Conservation (phyloP, 106 monocot species). For the Xerophyta viscosa region DNA sequence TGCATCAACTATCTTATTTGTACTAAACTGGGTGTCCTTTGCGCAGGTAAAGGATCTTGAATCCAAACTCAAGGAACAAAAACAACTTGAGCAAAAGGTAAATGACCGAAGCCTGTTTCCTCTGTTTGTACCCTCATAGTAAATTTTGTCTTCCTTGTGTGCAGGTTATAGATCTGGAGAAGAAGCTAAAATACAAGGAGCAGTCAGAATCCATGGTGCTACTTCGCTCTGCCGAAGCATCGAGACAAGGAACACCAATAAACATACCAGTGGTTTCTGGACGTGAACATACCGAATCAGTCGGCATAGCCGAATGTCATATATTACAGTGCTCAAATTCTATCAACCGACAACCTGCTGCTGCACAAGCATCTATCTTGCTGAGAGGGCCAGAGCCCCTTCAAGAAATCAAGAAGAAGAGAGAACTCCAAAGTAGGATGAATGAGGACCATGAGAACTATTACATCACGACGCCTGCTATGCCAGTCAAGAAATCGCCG, state of each 20-base stretch:
- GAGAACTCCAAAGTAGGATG: conserved; percentile 18
- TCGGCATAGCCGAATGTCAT: conserved; percentile 22
- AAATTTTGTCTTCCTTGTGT: too few relatives aligned
- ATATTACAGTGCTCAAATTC: conserved; percentile 46
- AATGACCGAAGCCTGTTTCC: background rate
- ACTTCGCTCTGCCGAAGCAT: conserved; percentile 8
- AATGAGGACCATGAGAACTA: conserved; percentile 33
- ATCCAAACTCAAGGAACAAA: conserved; percentile 47
- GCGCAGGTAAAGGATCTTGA: conserved; percentile 54
- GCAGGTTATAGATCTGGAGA: conserved; percentile 53
- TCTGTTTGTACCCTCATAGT: background rate
- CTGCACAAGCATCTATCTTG: conserved; percentile 24
- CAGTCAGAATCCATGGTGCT: conserved; percentile 11
- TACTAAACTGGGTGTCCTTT: background rate
- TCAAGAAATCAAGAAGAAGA: conserved; percentile 54
- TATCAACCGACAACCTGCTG: conserved; percentile 18
- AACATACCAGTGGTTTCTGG: conserved; percentile 12
- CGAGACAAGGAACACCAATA: too few relatives aligned
- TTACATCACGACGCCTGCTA: background rate
- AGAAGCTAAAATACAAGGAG: conserved; percentile 30
- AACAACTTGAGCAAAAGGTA: conserved; percentile 35
- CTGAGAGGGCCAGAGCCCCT: conserved; percentile 34
- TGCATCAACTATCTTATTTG: too few relatives aligned
- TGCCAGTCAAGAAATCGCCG: conserved; percentile 31
- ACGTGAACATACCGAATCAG: conserved; percentile 12